Evolutionary conservation across 208 protist genomes (phyloP), one percentile per base, ranked within the genome.

Genomic region (Trypanosoma avium): DNA sequence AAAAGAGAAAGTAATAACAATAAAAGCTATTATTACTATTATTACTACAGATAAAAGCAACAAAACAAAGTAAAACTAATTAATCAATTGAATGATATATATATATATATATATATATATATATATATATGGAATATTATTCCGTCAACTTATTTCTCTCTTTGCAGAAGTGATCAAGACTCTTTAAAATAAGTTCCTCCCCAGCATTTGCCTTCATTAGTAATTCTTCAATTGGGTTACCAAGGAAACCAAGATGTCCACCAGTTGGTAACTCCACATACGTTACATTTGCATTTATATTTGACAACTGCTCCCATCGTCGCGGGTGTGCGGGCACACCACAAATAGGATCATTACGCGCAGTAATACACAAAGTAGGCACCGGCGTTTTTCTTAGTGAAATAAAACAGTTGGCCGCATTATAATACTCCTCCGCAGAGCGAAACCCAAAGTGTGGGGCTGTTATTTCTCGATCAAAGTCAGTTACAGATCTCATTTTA

Each of bases 231-330:
- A 71, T 66, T 15, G 82, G 80, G 40, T 47, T 46, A 17, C 60
- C 62, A 21, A 92, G 33, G 36, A 84, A 92, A 13, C 82, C 82
- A 24, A 89, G 40, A 55, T 92, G 85, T 9, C 85, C 85, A 13
- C 82, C 82, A 2, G 47, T 47, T 2, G 85, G 85, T 52, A 92
- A 56, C 61, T 76, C 63, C 46, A 86, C 67, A 48, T 74, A 87
- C 12, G 81, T 55, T 3, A 87, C 46, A 30, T 67, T 73, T 1
- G 56, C 54, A 55, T 69, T 62, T 32, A 68, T 58, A 22, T 26
- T 48, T 13, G 67, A 54, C 6, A 79, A 27, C 13, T 19, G 50
- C 49, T 79, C 26, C 84, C 73, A 82, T n/a, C 53, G 57, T 38
- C 64, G 46, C 6, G 40, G 32, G 6, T 52, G 55, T 49, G 58